Base-by-base conservation (phyloP, 2,329 filamentous ascomycete genomes). In the Fusarium sp. region DNA sequence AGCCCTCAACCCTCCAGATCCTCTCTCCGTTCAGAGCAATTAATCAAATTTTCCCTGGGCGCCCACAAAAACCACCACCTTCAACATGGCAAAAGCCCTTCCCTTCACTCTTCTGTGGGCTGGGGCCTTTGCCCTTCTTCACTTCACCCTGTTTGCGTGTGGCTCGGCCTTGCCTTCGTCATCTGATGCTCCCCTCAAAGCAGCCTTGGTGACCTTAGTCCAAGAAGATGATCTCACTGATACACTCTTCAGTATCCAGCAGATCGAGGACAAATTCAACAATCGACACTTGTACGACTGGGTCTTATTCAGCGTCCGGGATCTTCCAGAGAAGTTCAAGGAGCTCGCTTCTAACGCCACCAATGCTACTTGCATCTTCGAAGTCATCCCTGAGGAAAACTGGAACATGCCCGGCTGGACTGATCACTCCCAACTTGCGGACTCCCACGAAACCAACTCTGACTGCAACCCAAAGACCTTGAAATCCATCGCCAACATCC, bases 241-340 rank as follows among this genome's bases (percentile, higher is more conserved):
- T 37, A 69, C 81, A 30, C 70, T 81, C 45, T 77, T 73, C 26
- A 79, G 80, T 20, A 78, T 97, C 85, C 81, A 81, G 33, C 92
- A 97, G 76, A 69, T 83, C 6, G 81, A 83, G 61, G 71, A 78
- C 7, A 76, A 76, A 2, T 97, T 93, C 91, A 97, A 97, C 78
- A 83, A 84, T 77, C 93, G 93, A 71, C 92, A 94, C 84, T 92
- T 92, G 76, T 97, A 97, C 77, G 92, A 94, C 46, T 97, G 93
- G 92, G 91, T 93, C 44, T 95, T 97, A 83, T 93, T 96, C 86
- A 96, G 95, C 80, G 90, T 94, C 75, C 88, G 91, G 56, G 90
- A 91, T 7, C 94, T 97, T 78, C 91, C 90, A 7, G 89, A 93
- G 12, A 89, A 92, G 64, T 97, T 97, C 84, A 95, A 93, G 78